Evolutionary conservation across 1,284 basidiomycete species (phyloP).

Genomic region (Ganoderma lucidum): DNA sequence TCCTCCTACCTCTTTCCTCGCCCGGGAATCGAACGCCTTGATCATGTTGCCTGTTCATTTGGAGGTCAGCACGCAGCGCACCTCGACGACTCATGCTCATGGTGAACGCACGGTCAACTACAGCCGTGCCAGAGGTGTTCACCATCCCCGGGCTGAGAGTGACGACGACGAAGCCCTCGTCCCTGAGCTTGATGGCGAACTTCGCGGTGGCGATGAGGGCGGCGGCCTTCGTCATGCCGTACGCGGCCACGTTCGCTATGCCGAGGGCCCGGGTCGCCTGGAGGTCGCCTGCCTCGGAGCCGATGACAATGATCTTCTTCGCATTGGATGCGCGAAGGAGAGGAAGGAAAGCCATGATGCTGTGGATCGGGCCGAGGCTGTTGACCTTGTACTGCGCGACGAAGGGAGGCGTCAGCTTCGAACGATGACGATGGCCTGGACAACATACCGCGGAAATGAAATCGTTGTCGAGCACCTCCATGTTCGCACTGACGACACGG

Average conservation of each 20-base stretch:
- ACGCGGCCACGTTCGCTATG: slow-evolving; percentile 34
- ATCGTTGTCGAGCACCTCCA: slow-evolving; percentile 36
- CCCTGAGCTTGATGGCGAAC: slow-evolving; percentile 45
- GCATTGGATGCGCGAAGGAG: slow-evolving; percentile 45
- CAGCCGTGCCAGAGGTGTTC: slow-evolving; percentile 33
- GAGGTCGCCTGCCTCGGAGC: slow-evolving; percentile 41
- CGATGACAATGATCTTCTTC: slow-evolving; percentile 50
- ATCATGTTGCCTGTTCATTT: background rate
- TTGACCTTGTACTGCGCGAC: slow-evolving; percentile 43
- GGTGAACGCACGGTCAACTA: background rate
- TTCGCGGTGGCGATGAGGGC: slow-evolving; percentile 49
- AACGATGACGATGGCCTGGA: background rate
- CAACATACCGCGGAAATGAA: slow-evolving; percentile 15
- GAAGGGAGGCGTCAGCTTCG: background rate
- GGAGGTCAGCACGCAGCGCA: background rate
- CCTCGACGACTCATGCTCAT: too few species aligned
- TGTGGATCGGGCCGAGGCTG: slow-evolving; percentile 47
- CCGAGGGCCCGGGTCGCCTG: slow-evolving; percentile 35
- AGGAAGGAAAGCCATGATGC: slow-evolving; percentile 47
- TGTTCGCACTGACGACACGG: background rate
- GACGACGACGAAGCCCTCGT: slow-evolving; percentile 48
- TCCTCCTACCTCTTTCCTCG: background rate
- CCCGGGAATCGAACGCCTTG: background rate
- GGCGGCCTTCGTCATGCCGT: slow-evolving; percentile 48
- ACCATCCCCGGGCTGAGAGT: slow-evolving; percentile 48